phyloP scores from a whole-genome alignment of 805 yeast genomes.

The Schizosaccharomyces lindneri region DNA sequence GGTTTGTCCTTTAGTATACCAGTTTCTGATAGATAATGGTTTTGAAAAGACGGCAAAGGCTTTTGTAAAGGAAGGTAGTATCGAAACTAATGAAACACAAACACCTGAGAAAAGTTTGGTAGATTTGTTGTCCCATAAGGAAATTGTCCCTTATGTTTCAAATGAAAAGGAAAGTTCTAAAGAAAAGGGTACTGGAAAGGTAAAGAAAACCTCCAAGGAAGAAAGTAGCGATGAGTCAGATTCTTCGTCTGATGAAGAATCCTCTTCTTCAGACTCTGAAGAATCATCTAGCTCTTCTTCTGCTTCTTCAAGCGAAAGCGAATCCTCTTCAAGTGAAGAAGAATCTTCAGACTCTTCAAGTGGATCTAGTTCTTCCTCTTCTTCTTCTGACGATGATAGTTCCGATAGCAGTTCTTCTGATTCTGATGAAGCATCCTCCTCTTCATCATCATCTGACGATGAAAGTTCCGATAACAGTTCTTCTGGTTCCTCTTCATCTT shows the following conservation, averaged over 20 bases:
- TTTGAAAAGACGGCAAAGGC: neutral
- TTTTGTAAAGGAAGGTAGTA: neutral
- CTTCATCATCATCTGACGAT: neutral
- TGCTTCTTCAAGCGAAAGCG: neutral
- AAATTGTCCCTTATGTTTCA: neutral
- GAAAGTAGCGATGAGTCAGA: constrained; percentile 6
- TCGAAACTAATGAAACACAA: neutral
- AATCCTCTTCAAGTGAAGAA: neutral
- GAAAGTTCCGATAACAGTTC: neutral
- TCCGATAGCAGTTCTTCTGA: neutral
- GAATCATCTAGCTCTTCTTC: constrained; percentile 10
- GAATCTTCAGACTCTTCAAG: neutral
- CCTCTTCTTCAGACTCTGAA: constrained; percentile 11
- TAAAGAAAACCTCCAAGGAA: constrained; percentile 7
- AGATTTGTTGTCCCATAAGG: neutral
- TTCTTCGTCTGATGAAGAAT: constrained; percentile 8
- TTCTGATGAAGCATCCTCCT: neutral
- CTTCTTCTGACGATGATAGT: neutral
- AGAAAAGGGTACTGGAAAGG: constrained; percentile 2
- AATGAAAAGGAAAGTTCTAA: neutral
- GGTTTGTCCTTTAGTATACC: neutral
- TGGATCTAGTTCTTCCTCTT: constrained; percentile 4
- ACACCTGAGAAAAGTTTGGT: neutral
- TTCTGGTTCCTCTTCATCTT: neutral
- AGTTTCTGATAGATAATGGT: constrained; percentile 1